A percentile compares a stretch with the other conserved stretches of the same genome.
Conservation (phyloP, 306 rosid species). For the Glycine tomentella region DNA sequence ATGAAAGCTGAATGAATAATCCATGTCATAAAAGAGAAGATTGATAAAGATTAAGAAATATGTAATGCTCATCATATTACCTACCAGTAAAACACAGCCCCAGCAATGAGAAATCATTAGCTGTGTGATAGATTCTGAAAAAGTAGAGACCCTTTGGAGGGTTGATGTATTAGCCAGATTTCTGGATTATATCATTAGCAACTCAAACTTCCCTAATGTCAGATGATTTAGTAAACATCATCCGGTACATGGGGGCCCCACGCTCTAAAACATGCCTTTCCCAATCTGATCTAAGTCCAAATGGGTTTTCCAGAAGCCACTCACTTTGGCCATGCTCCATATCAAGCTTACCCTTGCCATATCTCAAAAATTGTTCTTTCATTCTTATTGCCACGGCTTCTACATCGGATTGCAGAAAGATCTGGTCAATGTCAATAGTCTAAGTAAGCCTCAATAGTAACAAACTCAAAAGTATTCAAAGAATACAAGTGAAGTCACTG, state of each 20-base stretch:
- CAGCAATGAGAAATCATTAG: conserved; percentile 26
- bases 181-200: conserved; percentile 33
- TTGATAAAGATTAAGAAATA: not conserved
- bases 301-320: conserved; percentile 89
- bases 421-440: conserved; percentile 55
- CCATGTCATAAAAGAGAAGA: not conserved
- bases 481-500: conserved; percentile 7
- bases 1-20: conserved; percentile 20
- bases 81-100: not conserved
- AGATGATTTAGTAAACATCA: too few species aligned
- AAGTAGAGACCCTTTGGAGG: conserved; percentile 21
- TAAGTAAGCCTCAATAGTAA: conserved; percentile 12
- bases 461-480: conserved; percentile 28
- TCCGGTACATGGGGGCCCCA: conserved; percentile 75
- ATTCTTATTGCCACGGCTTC: conserved; percentile 75
- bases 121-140: conserved; percentile 25
- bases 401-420: conserved; percentile 89
- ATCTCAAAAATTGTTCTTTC: conserved; percentile 70
- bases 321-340: conserved; percentile 55
- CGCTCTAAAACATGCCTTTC: conserved; percentile 82
- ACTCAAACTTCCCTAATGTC: conserved; percentile 40
- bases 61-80: conserved; percentile 9
- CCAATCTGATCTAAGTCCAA: conserved; percentile 87
- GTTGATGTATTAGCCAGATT: conserved; percentile 38
- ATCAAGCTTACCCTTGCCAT: conserved; percentile 74